phyloP scores from a whole-genome alignment of 2,329 filamentous ascomycete species.

The Penicillium hesseltinei region DNA sequence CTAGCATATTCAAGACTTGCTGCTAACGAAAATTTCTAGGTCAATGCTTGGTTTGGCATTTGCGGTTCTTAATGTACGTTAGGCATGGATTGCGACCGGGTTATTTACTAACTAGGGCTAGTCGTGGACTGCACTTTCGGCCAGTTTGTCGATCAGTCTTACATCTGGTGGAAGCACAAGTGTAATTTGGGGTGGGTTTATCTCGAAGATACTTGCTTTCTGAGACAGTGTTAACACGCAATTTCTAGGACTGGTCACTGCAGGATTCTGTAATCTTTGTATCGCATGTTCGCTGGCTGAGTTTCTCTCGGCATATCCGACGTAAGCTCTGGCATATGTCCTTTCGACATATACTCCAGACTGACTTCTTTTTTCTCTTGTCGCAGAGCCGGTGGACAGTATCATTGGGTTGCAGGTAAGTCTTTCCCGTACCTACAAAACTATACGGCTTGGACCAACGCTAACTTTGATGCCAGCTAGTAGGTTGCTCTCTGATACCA shows the following conservation, averaged over 20 bases:
- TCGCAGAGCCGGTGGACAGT: constrained; percentile 56
- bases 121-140: constrained; percentile 60
- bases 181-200: constrained; percentile 65
- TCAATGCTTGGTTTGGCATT: constrained; percentile 62
- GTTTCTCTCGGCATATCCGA: constrained; percentile 64
- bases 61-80: constrained; percentile 55
- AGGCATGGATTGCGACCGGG: background rate
- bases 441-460: background rate
- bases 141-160: constrained; percentile 59
- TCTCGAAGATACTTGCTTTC: background rate
- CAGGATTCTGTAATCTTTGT: constrained; percentile 67
- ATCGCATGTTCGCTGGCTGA: constrained; percentile 68
- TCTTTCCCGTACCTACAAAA: background rate
- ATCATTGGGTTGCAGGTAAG: constrained; percentile 66
- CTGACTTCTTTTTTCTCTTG: background rate
- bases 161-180: constrained; percentile 70
- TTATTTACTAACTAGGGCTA: constrained; percentile 14
- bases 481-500: constrained; percentile 21
- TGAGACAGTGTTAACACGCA: background rate
- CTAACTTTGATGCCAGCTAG: constrained; percentile 24
- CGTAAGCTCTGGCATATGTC: constrained; percentile 24
- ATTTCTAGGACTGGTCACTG: constrained; percentile 49
- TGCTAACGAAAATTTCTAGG: constrained; percentile 12
- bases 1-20: background rate
- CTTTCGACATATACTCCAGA: background rate